These are phyloP conservation scores for Trametes cinnabarina DNA, from an alignment of 768 basidiomycete genomes.

Conservation along the genomic window DNA sequence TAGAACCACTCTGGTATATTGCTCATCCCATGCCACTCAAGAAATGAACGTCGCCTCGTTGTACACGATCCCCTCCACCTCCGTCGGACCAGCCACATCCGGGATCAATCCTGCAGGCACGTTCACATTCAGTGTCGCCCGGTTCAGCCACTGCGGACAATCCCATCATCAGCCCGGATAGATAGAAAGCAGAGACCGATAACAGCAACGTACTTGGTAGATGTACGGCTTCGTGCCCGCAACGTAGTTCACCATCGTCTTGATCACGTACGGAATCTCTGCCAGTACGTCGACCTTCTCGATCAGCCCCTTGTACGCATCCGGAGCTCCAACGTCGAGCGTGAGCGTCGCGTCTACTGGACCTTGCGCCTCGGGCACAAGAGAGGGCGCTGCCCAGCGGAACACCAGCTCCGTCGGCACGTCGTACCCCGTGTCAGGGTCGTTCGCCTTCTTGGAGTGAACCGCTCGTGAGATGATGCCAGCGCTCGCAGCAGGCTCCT, in stretches of 20 bases:
- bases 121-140: constrained; percentile 48
- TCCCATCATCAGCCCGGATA: background rate
- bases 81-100: constrained; percentile 37
- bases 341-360: constrained; percentile 53
- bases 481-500: constrained; percentile 43
- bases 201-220: constrained; percentile 67
- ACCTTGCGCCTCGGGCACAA: constrained; percentile 51
- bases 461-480: constrained; percentile 60
- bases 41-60: constrained; percentile 93
- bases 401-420: constrained; percentile 68
- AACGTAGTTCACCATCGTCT: constrained; percentile 90
- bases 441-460: constrained; percentile 59
- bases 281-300: constrained; percentile 95
- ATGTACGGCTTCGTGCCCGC: constrained; percentile 92
- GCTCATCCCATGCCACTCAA: background rate
- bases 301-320: constrained; percentile 69
- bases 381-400: constrained; percentile 74
- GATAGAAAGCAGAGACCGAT: background rate
- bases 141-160: constrained; percentile 53
- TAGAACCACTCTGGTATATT: background rate
- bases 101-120: constrained; percentile 41
- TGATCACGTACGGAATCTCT: constrained; percentile 90
- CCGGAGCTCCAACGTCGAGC: constrained; percentile 56
- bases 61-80: constrained; percentile 72
- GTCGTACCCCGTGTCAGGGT: constrained; percentile 80